Base-by-base conservation (phyloP, 2,329 filamentous ascomycete species). In the Aschersonia sp. region DNA sequence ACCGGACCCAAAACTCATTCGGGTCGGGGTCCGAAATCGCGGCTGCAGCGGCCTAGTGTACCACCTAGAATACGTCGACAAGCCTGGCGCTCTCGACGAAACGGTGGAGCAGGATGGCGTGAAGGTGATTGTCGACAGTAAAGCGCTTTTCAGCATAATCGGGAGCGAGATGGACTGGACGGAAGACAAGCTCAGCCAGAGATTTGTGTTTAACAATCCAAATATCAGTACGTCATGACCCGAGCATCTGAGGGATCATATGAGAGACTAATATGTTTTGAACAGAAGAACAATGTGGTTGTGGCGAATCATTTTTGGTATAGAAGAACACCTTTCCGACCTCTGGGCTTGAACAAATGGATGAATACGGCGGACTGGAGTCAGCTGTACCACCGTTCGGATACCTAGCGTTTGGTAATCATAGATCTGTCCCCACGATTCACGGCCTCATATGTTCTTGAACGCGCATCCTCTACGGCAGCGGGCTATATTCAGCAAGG, bases 81-180 rank as follows among this genome's bases (percentile, higher is more conserved):
- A 89, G 71, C 77, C 90, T 0, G 87, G 81, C 4, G 72, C 77
- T 39, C 90, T 97, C 58, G 92, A 98, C 58, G 92, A 98, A 65
- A 74, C 82, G 46, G 87, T 98, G 1, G 89, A 94, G 61, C 92
- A 98, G 63, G 92, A 97, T 58, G 92, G 90, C 0, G 90, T 98
- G 49, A 90, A 86, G 66, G 90, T 98, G 35, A 65, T 97, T 62
- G 92, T 98, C 49, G 92, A 98, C 65, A 94, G 87, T 73, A 97
- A 95, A 71, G 92, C 92, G 41, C 70, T 98, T 45, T 89, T 98
- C 63, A 97, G 90, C 65, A 97, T 98, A 47, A 95, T 98, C 57
- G 92, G 92, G 5, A 95, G 85, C 60, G 90, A 97, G 68, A 98
- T 98, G 92, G 92, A 98, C 61, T 98, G 90, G 89, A 75, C 90